Conservation (phyloP, 1,284 basidiomycete genomes). For the Cryptococcus maquisensis region DNA sequence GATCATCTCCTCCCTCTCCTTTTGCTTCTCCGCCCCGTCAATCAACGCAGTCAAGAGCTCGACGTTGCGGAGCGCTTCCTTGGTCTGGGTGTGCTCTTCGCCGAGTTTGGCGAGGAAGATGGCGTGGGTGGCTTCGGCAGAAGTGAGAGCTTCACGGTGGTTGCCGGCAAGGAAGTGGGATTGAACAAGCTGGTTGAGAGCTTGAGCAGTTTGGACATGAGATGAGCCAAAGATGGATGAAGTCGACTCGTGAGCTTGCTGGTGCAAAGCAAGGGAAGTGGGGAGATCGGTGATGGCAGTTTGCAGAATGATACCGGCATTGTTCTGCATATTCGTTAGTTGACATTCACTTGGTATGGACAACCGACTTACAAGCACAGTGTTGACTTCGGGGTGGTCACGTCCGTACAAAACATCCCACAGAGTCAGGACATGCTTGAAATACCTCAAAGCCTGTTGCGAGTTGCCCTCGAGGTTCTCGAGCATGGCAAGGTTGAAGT, state of each 20-base stretch:
- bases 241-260: constrained; percentile 35
- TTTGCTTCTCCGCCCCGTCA: constrained; percentile 44
- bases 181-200: constrained; percentile 49
- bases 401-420: constrained; percentile 55
- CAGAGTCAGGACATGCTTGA: constrained; percentile 54
- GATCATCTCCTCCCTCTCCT: constrained; percentile 39
- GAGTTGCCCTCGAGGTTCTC: constrained; percentile 51
- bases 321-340: constrained; percentile 25
- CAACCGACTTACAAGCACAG: constrained; percentile 48
- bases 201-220: constrained; percentile 43
- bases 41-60: constrained; percentile 46
- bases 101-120: constrained; percentile 48
- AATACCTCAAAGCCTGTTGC: constrained; percentile 50
- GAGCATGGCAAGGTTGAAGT: constrained; percentile 57
- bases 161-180: constrained; percentile 48
- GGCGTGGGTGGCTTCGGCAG: constrained; percentile 43
- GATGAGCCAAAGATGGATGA: constrained; percentile 39
- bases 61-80: constrained; percentile 50
- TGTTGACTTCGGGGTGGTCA: constrained; percentile 53
- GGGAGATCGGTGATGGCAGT: constrained; percentile 41
- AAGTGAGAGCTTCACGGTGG: constrained; percentile 45
- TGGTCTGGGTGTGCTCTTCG: constrained; percentile 47
- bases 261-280: constrained; percentile 39
- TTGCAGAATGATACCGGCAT: constrained; percentile 48
- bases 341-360: background rate